Base-by-base conservation (phyloP, 2,329 filamentous ascomycete genomes). In the Dichotomopilus funicola region DNA sequence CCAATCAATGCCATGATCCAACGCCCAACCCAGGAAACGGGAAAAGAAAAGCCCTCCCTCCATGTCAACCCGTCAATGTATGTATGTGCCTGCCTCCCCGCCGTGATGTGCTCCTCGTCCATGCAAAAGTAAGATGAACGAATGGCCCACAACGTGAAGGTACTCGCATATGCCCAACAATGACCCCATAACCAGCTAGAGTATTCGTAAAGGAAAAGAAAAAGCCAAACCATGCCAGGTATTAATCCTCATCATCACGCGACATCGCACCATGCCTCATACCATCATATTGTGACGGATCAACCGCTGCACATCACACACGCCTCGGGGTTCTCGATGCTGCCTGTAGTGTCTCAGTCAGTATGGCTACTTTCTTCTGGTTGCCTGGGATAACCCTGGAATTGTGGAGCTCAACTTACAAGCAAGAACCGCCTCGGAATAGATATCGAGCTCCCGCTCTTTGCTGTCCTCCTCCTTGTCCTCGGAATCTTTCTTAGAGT, bases 271-370 rank as follows among this genome's bases (percentile, higher is more conserved):
- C 52, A 48, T 55, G 45, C 42, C n/a, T 58, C 57, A 27, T 53
- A 36, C 46, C 41, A 31, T 6, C 33, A 38, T 13, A 11, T 31
- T 11, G 9, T 13, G 10, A 38, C 6, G 11, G n/a, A 19, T 66
- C 81, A 97, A 77, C 91, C 92, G 74, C 89, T 95, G 85, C 94
- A 99, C 94, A 99, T 97, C 62, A 96, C 71, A 71, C 94, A 99
- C 48, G 87, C 80, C 71, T 99, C 94, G 64, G 87, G 90, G 78
- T 97, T 96, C 70, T 97, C 91, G 72, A 99, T 97, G 75, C 91
- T 96, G 79, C 85, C 85, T 88, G 57, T 65, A 44, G 47, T 3
- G 37, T 33, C 38, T 45, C 46, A 34, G 50, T 55, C 49, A 59
- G 51, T 10, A 43, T 40, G 2, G 2, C 33, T 11, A 6, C 31